Conservation (phyloP, 2,329 filamentous ascomycete species). For the Sarocladiaceae sp. region DNA sequence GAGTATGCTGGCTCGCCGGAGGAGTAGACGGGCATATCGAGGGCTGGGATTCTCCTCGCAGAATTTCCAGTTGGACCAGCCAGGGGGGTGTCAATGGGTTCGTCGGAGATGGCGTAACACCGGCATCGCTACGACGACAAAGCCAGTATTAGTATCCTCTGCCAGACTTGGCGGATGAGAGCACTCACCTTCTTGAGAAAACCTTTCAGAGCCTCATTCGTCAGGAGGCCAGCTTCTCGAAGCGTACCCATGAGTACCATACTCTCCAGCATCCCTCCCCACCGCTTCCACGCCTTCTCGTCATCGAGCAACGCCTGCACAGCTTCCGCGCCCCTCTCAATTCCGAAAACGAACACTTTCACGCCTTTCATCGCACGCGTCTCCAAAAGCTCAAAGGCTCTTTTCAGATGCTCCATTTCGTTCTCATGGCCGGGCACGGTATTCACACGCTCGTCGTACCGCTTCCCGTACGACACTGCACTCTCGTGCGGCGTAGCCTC, state of each 20-base stretch:
- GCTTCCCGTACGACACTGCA: conserved; percentile 47
- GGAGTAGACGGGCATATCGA: conserved; percentile 64
- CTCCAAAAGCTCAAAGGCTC: conserved; percentile 55
- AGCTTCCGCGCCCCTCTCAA: conserved; percentile 35
- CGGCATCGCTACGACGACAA: conserved; percentile 48
- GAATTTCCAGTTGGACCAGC: conserved; percentile 44
- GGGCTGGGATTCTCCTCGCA: conserved; percentile 31
- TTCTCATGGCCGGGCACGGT: conserved; percentile 51
- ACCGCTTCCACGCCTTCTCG: conserved; percentile 42
- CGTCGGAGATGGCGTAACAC: conserved; percentile 50
- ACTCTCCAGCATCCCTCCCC: conserved; percentile 37
- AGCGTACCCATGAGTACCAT: conserved; percentile 45
- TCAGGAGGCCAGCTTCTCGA: conserved; percentile 30
- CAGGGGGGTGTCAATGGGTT: conserved; percentile 47
- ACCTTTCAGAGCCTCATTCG: conserved; percentile 35
- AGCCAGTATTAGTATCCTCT: conserved; percentile 6
- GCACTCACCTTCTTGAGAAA: conserved; percentile 46
- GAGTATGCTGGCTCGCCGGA: conserved; percentile 52
- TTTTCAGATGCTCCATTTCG: conserved; percentile 55
- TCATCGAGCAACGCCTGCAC: conserved; percentile 53
- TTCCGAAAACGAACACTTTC: conserved; percentile 60
- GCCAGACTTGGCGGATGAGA: not conserved
- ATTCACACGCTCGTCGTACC: conserved; percentile 41
- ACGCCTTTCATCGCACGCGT: conserved; percentile 33
- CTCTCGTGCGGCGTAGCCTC: conserved; percentile 53